A percentile compares a stretch with the other conserved stretches of the same genome.
Evolutionary conservation across 1,284 basidiomycete genomes (phyloP).

Genomic region (Laetiporus sulphureus): DNA sequence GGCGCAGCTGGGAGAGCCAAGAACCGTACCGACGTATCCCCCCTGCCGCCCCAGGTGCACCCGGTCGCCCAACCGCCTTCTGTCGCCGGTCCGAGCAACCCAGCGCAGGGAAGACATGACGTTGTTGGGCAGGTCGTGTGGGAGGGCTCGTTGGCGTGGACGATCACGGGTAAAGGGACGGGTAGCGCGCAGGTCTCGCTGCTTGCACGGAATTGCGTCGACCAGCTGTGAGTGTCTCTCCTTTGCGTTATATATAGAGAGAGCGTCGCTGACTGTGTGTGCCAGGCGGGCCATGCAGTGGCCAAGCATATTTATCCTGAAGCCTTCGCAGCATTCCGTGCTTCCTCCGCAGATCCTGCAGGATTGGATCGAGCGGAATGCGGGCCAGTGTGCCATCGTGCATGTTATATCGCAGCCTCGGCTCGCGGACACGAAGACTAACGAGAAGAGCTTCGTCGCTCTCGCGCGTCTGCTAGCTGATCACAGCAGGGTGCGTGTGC

Average conservation of each 20-base stretch:
- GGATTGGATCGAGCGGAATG: slow-evolving; percentile 40
- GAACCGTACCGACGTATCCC: too few species aligned
- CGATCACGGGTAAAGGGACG: too few species aligned
- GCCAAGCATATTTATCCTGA: slow-evolving; percentile 42
- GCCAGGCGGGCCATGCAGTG: slow-evolving; percentile 45
- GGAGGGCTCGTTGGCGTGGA: slow-evolving; percentile 46
- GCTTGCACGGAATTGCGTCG: too few species aligned
- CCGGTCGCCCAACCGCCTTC: background rate
- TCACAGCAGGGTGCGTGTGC: slow-evolving; percentile 37
- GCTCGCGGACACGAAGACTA: slow-evolving; percentile 18
- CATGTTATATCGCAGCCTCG: slow-evolving; percentile 13
- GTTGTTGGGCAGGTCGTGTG: slow-evolving; percentile 27
- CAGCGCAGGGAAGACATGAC: slow-evolving; percentile 1
- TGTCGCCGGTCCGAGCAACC: background rate
- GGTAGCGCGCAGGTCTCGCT: too few species aligned
- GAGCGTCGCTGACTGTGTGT: slow-evolving; percentile 6
- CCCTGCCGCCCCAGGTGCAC: too few species aligned
- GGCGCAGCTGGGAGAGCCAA: too few species aligned
- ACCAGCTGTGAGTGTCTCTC: slow-evolving; percentile 4
- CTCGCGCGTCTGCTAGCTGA: slow-evolving; percentile 36
- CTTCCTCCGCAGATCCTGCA: slow-evolving; percentile 35
- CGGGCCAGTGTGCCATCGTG: slow-evolving; percentile 15
- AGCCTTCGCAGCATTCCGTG: slow-evolving; percentile 34
- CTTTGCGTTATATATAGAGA: background rate
- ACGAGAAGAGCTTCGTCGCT: slow-evolving; percentile 33